phyloP scores from a whole-genome alignment of 148 eudicot species.

The Fagopyrum esculentum region DNA sequence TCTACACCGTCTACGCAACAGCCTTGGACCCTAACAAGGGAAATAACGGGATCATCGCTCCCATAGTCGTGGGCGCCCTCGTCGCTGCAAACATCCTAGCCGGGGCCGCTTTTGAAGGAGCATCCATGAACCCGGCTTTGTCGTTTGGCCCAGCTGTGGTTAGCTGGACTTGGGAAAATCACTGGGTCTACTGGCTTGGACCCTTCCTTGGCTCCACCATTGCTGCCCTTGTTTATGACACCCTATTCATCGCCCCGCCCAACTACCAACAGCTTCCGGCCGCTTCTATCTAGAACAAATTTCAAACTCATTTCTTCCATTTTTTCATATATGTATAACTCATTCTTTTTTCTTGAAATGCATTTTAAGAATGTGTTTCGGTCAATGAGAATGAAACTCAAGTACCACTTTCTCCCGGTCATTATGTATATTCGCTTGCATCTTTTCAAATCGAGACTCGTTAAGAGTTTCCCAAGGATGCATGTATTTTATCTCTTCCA shows the following conservation, averaged over 20 bases:
- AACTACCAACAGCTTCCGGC: constrained; percentile 57
- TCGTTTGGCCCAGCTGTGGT: constrained; percentile 86
- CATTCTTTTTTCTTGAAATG: too few species aligned
- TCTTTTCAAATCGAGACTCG: too few species aligned
- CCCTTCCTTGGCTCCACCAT: constrained; percentile 59
- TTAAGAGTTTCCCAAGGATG: too few species aligned
- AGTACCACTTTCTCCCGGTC: too few species aligned
- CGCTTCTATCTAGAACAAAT: background rate
- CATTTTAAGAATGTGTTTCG: too few species aligned
- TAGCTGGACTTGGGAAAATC: constrained; percentile 79
- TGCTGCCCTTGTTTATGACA: constrained; percentile 56
- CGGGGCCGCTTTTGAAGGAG: constrained; percentile 86
- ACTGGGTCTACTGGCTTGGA: constrained; percentile 93
- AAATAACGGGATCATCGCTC: constrained; percentile 67
- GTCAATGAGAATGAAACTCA: too few species aligned
- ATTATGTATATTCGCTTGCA: too few species aligned
- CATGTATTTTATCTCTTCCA: too few species aligned
- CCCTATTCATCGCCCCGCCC: constrained; percentile 41
- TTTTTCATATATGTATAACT: too few species aligned
- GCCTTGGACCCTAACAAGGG: constrained; percentile 85
- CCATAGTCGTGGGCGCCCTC: constrained; percentile 72
- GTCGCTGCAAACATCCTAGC: constrained; percentile 88
- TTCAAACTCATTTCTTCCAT: too few species aligned
- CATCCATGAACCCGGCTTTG: constrained; percentile 90
- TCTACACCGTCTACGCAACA: constrained; percentile 78